Conservation (phyloP, 2,329 filamentous ascomycete species). For the Huntiella abstrusa region DNA sequence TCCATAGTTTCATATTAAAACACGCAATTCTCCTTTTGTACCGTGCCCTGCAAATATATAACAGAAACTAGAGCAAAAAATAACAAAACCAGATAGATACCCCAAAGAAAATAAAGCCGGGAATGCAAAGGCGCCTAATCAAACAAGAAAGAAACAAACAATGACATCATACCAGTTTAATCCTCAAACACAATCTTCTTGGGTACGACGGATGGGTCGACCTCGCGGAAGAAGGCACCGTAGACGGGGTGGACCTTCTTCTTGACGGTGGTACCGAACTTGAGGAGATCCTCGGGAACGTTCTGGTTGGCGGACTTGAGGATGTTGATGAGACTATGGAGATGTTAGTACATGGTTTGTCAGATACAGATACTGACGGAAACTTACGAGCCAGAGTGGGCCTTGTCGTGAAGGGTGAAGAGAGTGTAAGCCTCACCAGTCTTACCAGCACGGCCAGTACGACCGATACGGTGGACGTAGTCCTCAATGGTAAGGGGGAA, state of each 20-base stretch:
- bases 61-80: not conserved
- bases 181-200: slow-evolving; percentile 75
- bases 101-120: not conserved
- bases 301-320: slow-evolving; percentile 81
- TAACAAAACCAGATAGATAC: slow-evolving; percentile 2
- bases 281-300: slow-evolving; percentile 77
- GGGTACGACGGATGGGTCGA: slow-evolving; percentile 62
- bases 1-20: too few relatives aligned
- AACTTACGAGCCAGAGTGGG: slow-evolving; percentile 69
- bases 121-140: not conserved
- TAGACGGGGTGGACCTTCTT: slow-evolving; percentile 96
- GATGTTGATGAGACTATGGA: slow-evolving; percentile 66
- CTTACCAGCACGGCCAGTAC: slow-evolving; percentile 84
- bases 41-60: too few relatives aligned
- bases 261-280: slow-evolving; percentile 96
- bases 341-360: not conserved
- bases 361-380: slow-evolving; percentile 3
- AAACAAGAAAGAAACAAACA: slow-evolving; percentile 1
- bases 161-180: slow-evolving; percentile 2
- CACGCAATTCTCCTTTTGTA: too few relatives aligned
- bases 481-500: slow-evolving; percentile 93
- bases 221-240: slow-evolving; percentile 87
- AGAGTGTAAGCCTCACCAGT: slow-evolving; percentile 76
- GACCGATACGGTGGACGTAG: slow-evolving; percentile 91
- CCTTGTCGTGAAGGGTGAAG: slow-evolving; percentile 91